phyloP scores from a whole-genome alignment of 23 red algal genomes.

The Pyropia haitanensis region DNA sequence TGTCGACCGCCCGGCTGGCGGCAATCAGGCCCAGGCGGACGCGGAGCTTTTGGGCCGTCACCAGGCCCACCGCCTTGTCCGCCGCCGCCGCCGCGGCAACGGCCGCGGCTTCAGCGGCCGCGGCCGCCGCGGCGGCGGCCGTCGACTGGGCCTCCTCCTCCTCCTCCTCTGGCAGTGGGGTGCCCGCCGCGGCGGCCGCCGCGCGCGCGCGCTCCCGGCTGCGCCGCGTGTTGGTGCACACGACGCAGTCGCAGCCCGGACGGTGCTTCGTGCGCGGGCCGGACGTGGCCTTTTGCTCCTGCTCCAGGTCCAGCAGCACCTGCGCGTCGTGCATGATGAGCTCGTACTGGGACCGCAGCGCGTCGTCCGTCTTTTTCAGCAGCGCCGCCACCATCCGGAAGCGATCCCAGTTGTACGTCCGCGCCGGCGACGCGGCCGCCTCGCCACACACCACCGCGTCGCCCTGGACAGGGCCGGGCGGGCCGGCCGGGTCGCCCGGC shows the following conservation, averaged over 20 bases:
- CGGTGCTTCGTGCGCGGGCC: constrained; percentile 51
- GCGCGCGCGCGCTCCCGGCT: constrained; percentile 27
- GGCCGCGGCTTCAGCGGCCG: constrained; percentile 22
- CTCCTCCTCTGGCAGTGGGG: background rate
- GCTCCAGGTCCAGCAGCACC: constrained; percentile 34
- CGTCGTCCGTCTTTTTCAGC: constrained; percentile 32
- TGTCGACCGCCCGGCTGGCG: constrained; percentile 27
- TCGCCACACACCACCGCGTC: constrained; percentile 6
- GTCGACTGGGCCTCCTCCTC: constrained; percentile 4
- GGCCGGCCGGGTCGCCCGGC: no score
- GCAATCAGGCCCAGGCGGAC: constrained; percentile 44
- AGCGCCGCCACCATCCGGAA: constrained; percentile 43
- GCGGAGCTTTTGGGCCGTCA: constrained; percentile 63
- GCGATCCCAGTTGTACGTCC: constrained; percentile 41
- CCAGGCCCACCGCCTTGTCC: constrained; percentile 29
- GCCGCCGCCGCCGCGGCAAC: constrained; percentile 10
- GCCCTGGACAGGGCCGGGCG: constrained; percentile 16
- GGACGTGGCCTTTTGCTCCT: constrained; percentile 42
- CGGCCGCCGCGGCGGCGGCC: constrained; percentile 11
- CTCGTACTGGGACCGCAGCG: constrained; percentile 19
- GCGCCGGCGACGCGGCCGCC: background rate
- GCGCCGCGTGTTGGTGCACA: constrained; percentile 40
- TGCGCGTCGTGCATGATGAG: constrained; percentile 44
- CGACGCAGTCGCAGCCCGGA: constrained; percentile 45
- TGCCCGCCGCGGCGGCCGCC: background rate